These are phyloP conservation scores for Chytriomyces sp. DNA, from an alignment of 192 early-diverging fungal species.

Conservation along the genomic window DNA sequence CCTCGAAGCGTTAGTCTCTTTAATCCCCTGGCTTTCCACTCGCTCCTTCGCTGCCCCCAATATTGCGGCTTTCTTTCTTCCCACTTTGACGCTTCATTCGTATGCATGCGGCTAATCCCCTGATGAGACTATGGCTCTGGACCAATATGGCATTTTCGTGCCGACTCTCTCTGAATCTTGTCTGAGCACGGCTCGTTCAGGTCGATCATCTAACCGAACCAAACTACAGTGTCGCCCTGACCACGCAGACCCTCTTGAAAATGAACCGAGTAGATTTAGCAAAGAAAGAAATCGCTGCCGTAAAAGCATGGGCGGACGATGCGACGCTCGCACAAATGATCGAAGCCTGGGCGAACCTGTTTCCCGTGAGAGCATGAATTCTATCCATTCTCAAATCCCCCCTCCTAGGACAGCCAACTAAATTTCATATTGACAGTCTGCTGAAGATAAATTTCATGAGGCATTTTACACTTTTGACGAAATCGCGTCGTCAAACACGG, in stretches of 20 bases:
- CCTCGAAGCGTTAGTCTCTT: conserved; percentile 79
- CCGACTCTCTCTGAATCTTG: not conserved
- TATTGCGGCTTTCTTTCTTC: too few species aligned
- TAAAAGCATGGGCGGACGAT: conserved; percentile 94
- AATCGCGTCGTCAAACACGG: conserved; percentile 73
- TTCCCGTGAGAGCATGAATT: not conserved
- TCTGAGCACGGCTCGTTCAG: not conserved
- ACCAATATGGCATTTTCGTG: not conserved
- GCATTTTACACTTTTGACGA: conserved; percentile 94
- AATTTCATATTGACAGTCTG: conserved; percentile 54
- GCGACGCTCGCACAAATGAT: conserved; percentile 89
- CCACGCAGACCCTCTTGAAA: conserved; percentile 74
- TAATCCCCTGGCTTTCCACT: too few species aligned
- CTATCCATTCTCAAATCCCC: conserved; percentile 15
- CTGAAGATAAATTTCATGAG: conserved; percentile 77
- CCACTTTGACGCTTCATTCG: too few species aligned
- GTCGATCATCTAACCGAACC: too few species aligned
- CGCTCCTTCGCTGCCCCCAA: too few species aligned
- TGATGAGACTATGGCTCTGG: too few species aligned
- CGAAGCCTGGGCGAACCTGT: conserved; percentile 82
- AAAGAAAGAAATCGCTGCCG: conserved; percentile 68
- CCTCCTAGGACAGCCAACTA: not conserved
- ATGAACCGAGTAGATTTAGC: conserved; percentile 87
- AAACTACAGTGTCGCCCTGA: conserved; percentile 66
- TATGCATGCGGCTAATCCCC: too few species aligned